Percentiles rank a stretch among this genome's conserved stretches.
phyloP scores from a whole-genome alignment of 1,284 basidiomycete species.

The Sphagnurus paluster region DNA sequence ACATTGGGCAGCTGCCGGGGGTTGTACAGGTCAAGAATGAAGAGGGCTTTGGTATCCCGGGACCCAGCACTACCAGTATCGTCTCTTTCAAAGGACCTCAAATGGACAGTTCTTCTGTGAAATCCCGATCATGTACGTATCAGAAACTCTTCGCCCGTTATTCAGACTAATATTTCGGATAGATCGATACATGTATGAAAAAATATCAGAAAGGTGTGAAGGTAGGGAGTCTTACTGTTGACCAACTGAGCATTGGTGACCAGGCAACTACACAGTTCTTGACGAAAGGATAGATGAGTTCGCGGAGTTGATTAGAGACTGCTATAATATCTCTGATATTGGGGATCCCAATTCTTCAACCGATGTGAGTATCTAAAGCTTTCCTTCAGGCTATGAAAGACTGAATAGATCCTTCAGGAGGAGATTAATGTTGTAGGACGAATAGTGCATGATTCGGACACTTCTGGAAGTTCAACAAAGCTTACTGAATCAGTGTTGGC shows the following conservation, averaged over 20 bases:
- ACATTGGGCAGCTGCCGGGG: constrained; percentile 11
- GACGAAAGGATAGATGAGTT: constrained; percentile 87
- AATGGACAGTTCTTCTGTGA: constrained; percentile 40
- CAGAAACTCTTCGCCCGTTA: constrained; percentile 1
- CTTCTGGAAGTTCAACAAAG: constrained; percentile 54
- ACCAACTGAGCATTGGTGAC: constrained; percentile 4
- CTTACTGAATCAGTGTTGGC: constrained; percentile 73
- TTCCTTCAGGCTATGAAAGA: constrained; percentile 12
- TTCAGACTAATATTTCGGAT: constrained; percentile 4
- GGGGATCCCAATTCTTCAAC: constrained; percentile 77
- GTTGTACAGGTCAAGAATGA: constrained; percentile 36
- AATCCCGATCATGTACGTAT: constrained; percentile 56
- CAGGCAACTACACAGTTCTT: constrained; percentile 47
- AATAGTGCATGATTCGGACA: constrained; percentile 73
- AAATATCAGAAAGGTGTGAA: constrained; percentile 78
- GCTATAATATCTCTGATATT: constrained; percentile 71
- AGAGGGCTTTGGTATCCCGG: constrained; percentile 23
- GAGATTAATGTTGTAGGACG: constrained; percentile 80
- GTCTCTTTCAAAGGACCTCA: constrained; percentile 48
- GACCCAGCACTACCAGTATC: constrained; percentile 36
- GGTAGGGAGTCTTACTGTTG: constrained; percentile 41
- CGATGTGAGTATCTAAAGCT: constrained; percentile 49
- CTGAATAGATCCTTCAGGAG: constrained; percentile 51
- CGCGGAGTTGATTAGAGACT: constrained; percentile 66
- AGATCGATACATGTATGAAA: constrained; percentile 96